Conservation (phyloP, 2,329 filamentous ascomycete genomes). For the Neophaeococcomyces aloes region DNA sequence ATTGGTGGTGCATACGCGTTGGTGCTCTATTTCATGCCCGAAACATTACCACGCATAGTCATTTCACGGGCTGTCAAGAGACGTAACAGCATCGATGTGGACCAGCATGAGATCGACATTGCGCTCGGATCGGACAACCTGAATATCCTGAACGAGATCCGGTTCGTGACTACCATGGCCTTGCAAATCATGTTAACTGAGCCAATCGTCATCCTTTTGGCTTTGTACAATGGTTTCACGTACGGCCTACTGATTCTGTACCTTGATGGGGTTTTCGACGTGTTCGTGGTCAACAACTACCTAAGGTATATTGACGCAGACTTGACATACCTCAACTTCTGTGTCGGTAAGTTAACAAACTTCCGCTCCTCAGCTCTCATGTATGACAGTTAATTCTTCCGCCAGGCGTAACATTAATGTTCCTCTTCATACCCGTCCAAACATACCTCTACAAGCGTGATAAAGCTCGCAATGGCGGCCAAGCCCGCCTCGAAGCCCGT, state of each 20-base stretch:
- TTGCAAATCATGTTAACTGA: slow-evolving; percentile 35
- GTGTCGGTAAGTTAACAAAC: slow-evolving; percentile 23
- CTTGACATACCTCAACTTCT: slow-evolving; percentile 35
- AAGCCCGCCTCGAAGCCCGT: slow-evolving; percentile 32
- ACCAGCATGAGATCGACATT: slow-evolving; percentile 19
- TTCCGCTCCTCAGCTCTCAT: slow-evolving; percentile 6
- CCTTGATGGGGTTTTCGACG: slow-evolving; percentile 34
- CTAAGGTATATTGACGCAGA: slow-evolving; percentile 32
- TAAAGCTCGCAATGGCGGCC: slow-evolving; percentile 25
- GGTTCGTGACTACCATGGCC: slow-evolving; percentile 35
- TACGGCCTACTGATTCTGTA: slow-evolving; percentile 36
- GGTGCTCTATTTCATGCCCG: slow-evolving; percentile 30
- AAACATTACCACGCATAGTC: slow-evolving; percentile 33
- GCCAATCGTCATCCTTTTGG: slow-evolving; percentile 32
- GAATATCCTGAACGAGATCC: slow-evolving; percentile 30
- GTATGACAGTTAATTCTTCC: neutral
- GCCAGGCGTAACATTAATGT: slow-evolving; percentile 30
- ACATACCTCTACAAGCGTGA: slow-evolving; percentile 33
- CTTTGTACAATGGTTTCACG: slow-evolving; percentile 34
- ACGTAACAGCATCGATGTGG: slow-evolving; percentile 21
- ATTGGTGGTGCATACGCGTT: slow-evolving; percentile 30
- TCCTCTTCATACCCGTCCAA: slow-evolving; percentile 34
- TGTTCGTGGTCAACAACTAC: slow-evolving; percentile 34
- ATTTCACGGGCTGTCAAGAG: slow-evolving; percentile 28
- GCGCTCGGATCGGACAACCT: slow-evolving; percentile 28